Percentiles rank a stretch among this genome's conserved stretches.
Conservation (phyloP, 768 basidiomycete genomes). For the Astraeus odoratus region DNA sequence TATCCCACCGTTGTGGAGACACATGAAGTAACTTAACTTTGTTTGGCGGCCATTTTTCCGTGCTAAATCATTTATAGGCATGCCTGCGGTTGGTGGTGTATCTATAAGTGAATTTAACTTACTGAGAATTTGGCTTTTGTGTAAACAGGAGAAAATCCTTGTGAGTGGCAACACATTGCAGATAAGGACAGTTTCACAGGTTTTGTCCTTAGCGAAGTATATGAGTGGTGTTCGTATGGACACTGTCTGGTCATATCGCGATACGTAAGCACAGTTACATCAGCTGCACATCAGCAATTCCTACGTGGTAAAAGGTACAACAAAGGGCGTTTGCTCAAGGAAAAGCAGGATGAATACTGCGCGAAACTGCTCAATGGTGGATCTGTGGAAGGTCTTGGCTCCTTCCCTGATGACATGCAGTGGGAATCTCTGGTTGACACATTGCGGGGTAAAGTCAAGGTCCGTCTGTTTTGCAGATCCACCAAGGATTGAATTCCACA, state of each 20-base stretch:
- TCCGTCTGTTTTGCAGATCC: no score
- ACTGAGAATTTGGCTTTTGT: no score
- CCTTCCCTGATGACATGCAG: conserved; percentile 66
- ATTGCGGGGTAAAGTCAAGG: conserved; percentile 79
- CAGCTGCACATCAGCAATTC: no score
- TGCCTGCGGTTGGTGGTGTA: conserved; percentile 42
- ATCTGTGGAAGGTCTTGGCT: conserved; percentile 38
- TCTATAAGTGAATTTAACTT: background rate
- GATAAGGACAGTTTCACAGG: no score
- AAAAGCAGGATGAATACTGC: conserved; percentile 65
- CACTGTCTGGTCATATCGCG: conserved; percentile 58
- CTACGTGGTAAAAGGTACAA: no score
- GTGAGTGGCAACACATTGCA: no score
- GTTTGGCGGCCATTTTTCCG: background rate
- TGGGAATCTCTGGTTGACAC: conserved; percentile 81
- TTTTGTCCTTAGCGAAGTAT: background rate
- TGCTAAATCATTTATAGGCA: no score
- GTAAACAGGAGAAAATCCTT: background rate
- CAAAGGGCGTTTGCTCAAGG: conserved; percentile 58
- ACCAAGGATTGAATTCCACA: no score
- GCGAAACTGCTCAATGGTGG: conserved; percentile 34
- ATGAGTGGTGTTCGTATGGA: conserved; percentile 45
- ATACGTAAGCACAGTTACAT: conserved; percentile 57
- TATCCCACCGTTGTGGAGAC: conserved; percentile 57
- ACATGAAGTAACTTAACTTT: conserved; percentile 68